phyloP scores from a whole-genome alignment of 768 basidiomycete genomes.

The Atractiella rhizophila region DNA sequence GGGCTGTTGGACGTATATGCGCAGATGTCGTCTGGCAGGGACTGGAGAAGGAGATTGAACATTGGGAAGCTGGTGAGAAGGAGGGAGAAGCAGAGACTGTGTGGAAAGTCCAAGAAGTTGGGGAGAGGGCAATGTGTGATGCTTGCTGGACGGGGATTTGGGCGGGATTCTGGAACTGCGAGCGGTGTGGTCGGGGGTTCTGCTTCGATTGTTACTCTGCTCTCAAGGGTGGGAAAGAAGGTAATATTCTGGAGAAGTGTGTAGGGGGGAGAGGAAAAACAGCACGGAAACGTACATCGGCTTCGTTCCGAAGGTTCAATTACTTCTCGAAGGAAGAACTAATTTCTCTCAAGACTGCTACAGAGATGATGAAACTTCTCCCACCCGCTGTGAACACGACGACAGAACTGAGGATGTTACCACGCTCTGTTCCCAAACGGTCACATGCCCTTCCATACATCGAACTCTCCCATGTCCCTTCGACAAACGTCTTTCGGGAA shows the following conservation, averaged over 20 bases:
- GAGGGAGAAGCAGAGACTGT: not conserved
- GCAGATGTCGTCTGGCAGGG: not conserved
- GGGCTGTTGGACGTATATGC: not conserved
- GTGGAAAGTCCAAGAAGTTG: not conserved
- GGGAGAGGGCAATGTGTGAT: not conserved
- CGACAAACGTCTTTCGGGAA: slow-evolving; percentile 35
- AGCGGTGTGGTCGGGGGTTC: not conserved
- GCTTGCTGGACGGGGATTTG: not conserved
- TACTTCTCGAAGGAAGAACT: not conserved
- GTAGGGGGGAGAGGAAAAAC: not conserved
- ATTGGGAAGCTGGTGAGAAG: too few species aligned
- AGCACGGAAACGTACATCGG: not conserved
- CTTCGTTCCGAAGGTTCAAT: not conserved
- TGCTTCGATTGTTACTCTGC: not conserved
- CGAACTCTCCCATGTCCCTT: too few species aligned
- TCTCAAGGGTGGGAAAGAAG: not conserved
- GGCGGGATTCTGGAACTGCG: not conserved
- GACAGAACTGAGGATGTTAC: not conserved
- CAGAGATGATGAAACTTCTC: not conserved
- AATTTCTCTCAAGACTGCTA: not conserved
- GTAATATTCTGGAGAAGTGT: not conserved
- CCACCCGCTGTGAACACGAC: not conserved
- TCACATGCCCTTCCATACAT: too few species aligned
- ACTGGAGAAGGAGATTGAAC: not conserved
- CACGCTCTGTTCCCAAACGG: too few species aligned